Percentiles rank a stretch among this genome's conserved stretches.
Evolutionary conservation across 176 grass and related monocot species (phyloP).

Genomic region (Musa schizocarpa): DNA sequence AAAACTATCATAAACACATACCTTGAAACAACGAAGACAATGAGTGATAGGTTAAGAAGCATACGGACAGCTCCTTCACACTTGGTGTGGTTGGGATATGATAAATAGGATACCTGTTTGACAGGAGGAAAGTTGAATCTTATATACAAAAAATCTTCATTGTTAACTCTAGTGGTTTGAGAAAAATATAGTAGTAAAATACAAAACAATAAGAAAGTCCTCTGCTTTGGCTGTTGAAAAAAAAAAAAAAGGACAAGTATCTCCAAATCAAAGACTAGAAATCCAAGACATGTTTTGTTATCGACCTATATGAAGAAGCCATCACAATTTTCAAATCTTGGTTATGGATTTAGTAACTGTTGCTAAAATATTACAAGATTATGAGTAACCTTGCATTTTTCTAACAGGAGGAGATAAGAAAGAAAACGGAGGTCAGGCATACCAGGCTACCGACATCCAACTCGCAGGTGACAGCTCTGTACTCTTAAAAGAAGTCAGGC

Average conservation of each 20-base stretch:
- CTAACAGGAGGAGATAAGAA: too few relatives aligned
- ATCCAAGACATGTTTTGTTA: too few relatives aligned
- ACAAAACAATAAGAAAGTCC: too few relatives aligned
- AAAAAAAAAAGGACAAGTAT: too few relatives aligned
- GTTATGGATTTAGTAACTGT: not conserved
- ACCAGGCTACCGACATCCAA: constrained; percentile 98
- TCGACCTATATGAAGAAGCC: too few relatives aligned
- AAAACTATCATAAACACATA: constrained; percentile 19
- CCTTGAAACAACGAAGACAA: constrained; percentile 72
- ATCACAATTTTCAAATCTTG: not conserved
- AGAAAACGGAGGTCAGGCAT: constrained; percentile 20
- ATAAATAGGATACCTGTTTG: constrained; percentile 91
- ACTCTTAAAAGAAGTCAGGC: constrained; percentile 57
- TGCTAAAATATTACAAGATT: not conserved
- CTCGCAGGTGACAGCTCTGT: constrained; percentile 62
- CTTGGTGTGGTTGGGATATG: constrained; percentile 65
- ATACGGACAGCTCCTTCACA: constrained; percentile 52
- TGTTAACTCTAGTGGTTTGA: not conserved
- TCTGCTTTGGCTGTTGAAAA: too few relatives aligned
- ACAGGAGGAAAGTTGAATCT: constrained; percentile 24
- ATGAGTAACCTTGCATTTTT: not conserved
- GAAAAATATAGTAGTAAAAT: too few relatives aligned
- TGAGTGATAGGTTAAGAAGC: constrained; percentile 88
- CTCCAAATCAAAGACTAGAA: too few relatives aligned
- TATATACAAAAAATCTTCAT: not conserved